Base-by-base conservation (phyloP, 176 grass and related monocot genomes). In the Triticum aestivum region DNA sequence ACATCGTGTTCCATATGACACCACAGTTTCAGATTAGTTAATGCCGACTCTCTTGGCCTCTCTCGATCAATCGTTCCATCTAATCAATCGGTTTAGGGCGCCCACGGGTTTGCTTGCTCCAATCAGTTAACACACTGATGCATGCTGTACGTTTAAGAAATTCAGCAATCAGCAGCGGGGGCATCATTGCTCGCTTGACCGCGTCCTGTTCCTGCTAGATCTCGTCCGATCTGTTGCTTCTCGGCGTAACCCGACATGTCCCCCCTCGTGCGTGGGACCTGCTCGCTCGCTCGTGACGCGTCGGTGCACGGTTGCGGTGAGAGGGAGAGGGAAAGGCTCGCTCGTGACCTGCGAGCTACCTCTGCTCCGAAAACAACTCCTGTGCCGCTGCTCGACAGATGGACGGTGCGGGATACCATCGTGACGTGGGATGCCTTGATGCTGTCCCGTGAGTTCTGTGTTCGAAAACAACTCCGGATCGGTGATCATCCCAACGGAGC, bases 121-220 rank as follows among this genome's bases (percentile, higher is more conserved):
- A 84, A 84, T 84, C 69, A 69, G 79, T 52, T 52, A 54, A 29
- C 79, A 6, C 64, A 68, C 79, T 51, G 41, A 14, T 51, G 44
- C 4, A 5, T 1, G 5, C 13, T 0, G 4, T 8, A 27, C 1
- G 38, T 4, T 74, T 14, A 74, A 74, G 7, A 42, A 42, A 42
- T 42, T 44, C 69, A 44, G 52, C 17, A 24, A 4, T 63, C 21
- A 62, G 9, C 8, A 62, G 24, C 71, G 39, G 11, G 3, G n/a
- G 11, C 37, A 65, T 80, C 61, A 45, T 65, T 29, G 61, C 14
- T 29, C 37, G 63, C 35, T 64, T 79, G 59, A 65, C 59, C 33
- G 11, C 41, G 58, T 2, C 29, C 29, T 30, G 29, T 30, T 30
- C 2, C 29, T 42, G 69, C 10, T 9, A 9, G 11, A 9, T 11